Percentiles rank a stretch among this genome's conserved stretches.
Evolutionary conservation across 2,329 filamentous ascomycete species (phyloP).

Genomic region (Cladosporium sp.): DNA sequence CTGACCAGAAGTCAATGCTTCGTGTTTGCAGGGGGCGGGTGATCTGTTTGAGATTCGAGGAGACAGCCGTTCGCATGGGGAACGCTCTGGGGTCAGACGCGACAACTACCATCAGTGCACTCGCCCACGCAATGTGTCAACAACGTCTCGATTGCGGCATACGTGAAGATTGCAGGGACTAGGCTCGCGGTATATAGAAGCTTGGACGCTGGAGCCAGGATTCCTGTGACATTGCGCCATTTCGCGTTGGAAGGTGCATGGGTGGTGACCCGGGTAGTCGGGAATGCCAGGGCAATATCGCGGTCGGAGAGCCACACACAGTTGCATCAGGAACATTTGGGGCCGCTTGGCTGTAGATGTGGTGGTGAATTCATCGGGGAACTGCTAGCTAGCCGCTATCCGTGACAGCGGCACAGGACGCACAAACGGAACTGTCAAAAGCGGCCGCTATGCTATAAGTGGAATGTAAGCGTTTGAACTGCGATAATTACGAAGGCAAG

Average conservation of each 20-base stretch:
- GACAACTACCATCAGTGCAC: neutral
- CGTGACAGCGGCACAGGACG: slow-evolving; percentile 7
- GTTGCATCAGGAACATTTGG: neutral
- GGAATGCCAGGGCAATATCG: neutral
- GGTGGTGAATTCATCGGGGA: slow-evolving; percentile 1
- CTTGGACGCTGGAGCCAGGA: neutral
- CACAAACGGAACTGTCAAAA: slow-evolving; percentile 8
- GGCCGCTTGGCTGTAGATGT: neutral
- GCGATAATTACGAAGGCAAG: neutral
- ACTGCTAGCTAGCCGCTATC: neutral
- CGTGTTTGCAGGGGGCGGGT: neutral
- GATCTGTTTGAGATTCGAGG: neutral
- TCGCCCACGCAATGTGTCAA: neutral
- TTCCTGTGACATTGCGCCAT: neutral
- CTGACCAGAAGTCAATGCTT: neutral
- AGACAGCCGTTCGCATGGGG: neutral
- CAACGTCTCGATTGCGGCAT: neutral
- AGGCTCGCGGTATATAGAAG: neutral
- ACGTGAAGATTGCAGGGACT: neutral
- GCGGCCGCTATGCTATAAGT: neutral
- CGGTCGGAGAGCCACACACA: neutral
- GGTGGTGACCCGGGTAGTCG: neutral
- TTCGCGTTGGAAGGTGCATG: neutral
- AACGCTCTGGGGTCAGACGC: neutral
- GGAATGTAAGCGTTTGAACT: neutral